These are phyloP conservation scores for Fraxinus nigra DNA, from an alignment of 305 asterid species.

Conservation along the genomic window DNA sequence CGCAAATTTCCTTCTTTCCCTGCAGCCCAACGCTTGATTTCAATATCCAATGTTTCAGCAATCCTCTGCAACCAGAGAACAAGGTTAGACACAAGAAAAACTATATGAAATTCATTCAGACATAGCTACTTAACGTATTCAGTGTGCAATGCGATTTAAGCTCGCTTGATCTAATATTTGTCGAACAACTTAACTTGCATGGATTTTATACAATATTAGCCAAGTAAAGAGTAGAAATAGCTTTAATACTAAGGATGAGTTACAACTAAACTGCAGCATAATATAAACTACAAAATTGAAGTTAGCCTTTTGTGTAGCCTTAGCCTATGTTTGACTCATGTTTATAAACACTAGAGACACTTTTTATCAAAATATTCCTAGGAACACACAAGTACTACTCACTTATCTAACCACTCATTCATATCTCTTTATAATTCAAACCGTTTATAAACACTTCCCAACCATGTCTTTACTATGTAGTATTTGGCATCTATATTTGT, in stretches of 20 bases:
- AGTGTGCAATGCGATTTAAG: slow-evolving; percentile 15
- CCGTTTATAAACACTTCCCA: background rate
- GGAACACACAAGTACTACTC: background rate
- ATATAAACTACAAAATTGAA: background rate
- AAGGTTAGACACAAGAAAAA: slow-evolving; percentile 24
- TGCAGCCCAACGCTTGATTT: slow-evolving; percentile 99
- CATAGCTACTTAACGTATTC: slow-evolving; percentile 1
- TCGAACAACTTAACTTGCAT: slow-evolving; percentile 6
- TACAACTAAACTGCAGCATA: background rate
- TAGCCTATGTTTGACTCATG: background rate
- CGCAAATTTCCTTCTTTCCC: slow-evolving; percentile 97
- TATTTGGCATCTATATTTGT: background rate
- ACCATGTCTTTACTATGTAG: background rate
- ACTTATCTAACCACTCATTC: background rate
- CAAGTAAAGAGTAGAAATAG: background rate
- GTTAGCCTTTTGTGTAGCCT: background rate
- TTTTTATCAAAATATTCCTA: background rate
- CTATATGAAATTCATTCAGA: background rate
- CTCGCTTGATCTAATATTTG: slow-evolving; percentile 17
- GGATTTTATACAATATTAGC: background rate
- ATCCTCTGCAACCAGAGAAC: slow-evolving; percentile 60
- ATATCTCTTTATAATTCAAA: background rate
- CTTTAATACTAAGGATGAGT: background rate
- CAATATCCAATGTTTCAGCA: slow-evolving; percentile 75
- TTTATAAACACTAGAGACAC: background rate